Base-by-base conservation (phyloP, 2,329 filamentous ascomycete genomes). In the Fusarium haematococcum region DNA sequence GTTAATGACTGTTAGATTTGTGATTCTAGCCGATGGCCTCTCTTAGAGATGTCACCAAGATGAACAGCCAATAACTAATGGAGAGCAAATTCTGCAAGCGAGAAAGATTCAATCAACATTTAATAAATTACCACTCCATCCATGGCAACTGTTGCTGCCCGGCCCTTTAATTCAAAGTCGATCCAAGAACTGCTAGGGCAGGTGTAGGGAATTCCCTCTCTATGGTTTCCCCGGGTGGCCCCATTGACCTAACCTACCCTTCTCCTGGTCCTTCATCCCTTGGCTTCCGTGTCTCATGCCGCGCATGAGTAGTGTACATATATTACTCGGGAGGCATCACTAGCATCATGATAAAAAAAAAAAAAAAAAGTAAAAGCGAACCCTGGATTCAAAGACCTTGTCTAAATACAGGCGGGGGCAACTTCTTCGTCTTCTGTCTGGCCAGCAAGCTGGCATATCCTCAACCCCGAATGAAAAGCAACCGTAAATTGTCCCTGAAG, bases 361-460 rank as follows among this genome's bases (percentile, higher is more conserved):
- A 20, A 20, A 20, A 20, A 20, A 20, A 35, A 64, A 67, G 14
- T 56, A 30, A 67, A 63, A 76, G 67, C 67, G 66, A 72, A 68
- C 64, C 63, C 68, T 69, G 59, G 18, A 74, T 75, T 77, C 67
- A 64, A 77, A 77, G 69, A 60, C 70, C 68, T 61, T 66, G 66
- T 78, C 74, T 77, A 79, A 71, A 69, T 77, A 79, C 70, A 78
- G 73, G 63, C 50, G 67, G 58, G 62, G 18, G 62, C 63, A 60
- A 70, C 74, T 48, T 76, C 64, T 39, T 67, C 56, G 39, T 74
- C 65, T 52, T 30, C 25, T 52, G 48, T 63, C 67, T 61, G 59
- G 67, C 65, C 74, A 78, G 68, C 67, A 68, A 69, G 68, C 73
- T 68, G 64, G 63, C 67, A 65, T 41, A 63, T 52, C 74, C 63